Evolutionary conservation across 352 stramenopile genomes (phyloP).

Genomic region (Globisporangium camurandrum): DNA sequence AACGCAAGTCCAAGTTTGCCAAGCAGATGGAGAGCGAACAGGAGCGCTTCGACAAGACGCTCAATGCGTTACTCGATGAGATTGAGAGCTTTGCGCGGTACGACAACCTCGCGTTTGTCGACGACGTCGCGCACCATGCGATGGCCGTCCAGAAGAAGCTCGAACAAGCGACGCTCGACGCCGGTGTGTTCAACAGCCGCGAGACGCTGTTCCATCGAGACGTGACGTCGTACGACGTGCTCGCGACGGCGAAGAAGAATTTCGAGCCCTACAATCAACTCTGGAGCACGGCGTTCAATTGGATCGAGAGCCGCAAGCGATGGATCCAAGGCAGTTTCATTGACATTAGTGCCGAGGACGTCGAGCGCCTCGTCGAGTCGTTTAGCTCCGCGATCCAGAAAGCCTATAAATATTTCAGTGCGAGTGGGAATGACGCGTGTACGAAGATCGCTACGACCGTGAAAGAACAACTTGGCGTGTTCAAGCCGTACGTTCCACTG

Average conservation of each 20-base stretch:
- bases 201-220: slow-evolving; percentile 88
- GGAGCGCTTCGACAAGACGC: slow-evolving; percentile 85
- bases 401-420: slow-evolving; percentile 90
- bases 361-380: slow-evolving; percentile 86
- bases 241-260: slow-evolving; percentile 85
- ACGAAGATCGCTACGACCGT: slow-evolving; percentile 87
- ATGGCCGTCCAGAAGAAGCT: slow-evolving; percentile 84
- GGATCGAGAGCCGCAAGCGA: slow-evolving; percentile 86
- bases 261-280: slow-evolving; percentile 94
- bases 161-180: slow-evolving; percentile 85
- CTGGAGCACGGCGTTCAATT: slow-evolving; percentile 88
- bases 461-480: slow-evolving; percentile 90
- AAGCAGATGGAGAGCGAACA: slow-evolving; percentile 94
- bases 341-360: slow-evolving; percentile 87
- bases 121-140: slow-evolving; percentile 83
- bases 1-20: slow-evolving; percentile 83
- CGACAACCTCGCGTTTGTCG: slow-evolving; percentile 83
- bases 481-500: slow-evolving; percentile 90
- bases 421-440: slow-evolving; percentile 77
- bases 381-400: slow-evolving; percentile 88
- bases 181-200: slow-evolving; percentile 89
- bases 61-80: slow-evolving; percentile 77
- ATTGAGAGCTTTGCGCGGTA: slow-evolving; percentile 86
- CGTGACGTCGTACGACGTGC: slow-evolving; percentile 83
- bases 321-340: slow-evolving; percentile 91